Conservation (phyloP, 768 basidiomycete species). For the Boletus coccyginus region DNA sequence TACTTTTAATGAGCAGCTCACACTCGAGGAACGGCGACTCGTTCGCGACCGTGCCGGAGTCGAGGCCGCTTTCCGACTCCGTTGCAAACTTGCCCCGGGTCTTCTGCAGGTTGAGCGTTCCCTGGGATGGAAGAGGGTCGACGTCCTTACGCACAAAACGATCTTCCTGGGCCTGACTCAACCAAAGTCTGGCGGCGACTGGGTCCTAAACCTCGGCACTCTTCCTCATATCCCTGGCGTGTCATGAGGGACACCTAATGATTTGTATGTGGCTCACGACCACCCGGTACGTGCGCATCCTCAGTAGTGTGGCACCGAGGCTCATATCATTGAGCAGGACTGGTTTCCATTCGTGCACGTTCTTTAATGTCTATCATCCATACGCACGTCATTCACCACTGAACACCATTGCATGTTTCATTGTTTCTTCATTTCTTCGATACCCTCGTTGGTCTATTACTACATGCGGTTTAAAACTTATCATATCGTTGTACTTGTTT, state of each 20-base stretch:
- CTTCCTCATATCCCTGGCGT: conserved; percentile 3
- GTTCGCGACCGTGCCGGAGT: conserved; percentile 31
- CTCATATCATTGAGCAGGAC: conserved; percentile 19
- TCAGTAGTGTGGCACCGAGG: no score
- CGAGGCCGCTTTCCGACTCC: conserved; percentile 42
- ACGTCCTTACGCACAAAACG: conserved; percentile 49
- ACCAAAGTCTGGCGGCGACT: conserved; percentile 32
- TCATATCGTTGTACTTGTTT: conserved; percentile 6
- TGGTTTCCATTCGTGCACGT: conserved; percentile 18
- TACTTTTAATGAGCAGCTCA: conserved; percentile 44
- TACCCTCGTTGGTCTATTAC: conserved; percentile 11
- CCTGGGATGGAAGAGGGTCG: conserved; percentile 54
- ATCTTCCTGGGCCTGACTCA: conserved; percentile 53
- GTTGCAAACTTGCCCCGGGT: conserved; percentile 43
- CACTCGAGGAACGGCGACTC: conserved; percentile 41
- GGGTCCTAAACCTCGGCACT: conserved; percentile 34
- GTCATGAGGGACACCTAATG: conserved; percentile 6
- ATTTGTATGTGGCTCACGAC: conserved; percentile 11
- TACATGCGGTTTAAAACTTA: conserved; percentile 10
- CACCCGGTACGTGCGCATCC: conserved; percentile 15
- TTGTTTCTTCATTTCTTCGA: no score
- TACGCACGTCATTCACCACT: conserved; percentile 12
- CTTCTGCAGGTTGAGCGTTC: conserved; percentile 40
- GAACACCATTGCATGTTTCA: no score
- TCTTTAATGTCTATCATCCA: conserved; percentile 16